These are phyloP conservation scores for Ananas comosus DNA, from an alignment of 176 grass and related monocot genomes.

Conservation along the genomic window DNA sequence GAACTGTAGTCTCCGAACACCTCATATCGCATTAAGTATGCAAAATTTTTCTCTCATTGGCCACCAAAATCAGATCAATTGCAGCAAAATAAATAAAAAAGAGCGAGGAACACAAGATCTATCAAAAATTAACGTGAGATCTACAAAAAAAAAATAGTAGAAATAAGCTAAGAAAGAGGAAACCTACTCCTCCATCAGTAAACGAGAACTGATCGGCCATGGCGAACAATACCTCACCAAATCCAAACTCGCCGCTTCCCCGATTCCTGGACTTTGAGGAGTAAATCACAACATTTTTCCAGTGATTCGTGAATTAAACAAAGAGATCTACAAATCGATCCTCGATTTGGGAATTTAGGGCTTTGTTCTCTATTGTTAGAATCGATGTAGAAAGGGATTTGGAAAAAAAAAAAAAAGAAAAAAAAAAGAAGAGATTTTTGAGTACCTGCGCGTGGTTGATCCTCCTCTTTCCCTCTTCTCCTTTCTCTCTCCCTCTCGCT, in stretches of 20 bases:
- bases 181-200: neutral
- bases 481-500: neutral
- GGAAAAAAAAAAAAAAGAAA: neutral
- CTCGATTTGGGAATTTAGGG: conserved; percentile 2
- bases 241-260: neutral
- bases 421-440: neutral
- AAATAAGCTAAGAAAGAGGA: neutral
- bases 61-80: neutral
- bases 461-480: neutral
- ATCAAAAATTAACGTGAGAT: neutral
- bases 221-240: neutral
- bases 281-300: neutral
- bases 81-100: neutral
- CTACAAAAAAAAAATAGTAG: neutral
- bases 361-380: neutral
- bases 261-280: neutral
- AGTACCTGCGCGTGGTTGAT: neutral
- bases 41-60: neutral
- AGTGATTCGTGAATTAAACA: neutral
- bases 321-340: neutral
- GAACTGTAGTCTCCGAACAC: neutral
- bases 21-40: neutral
- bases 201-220: conserved; percentile 2
- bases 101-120: neutral
- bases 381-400: neutral